Evolutionary conservation across 2,329 filamentous ascomycete species (phyloP).

Genomic region (Aspergillus carbonarius): DNA sequence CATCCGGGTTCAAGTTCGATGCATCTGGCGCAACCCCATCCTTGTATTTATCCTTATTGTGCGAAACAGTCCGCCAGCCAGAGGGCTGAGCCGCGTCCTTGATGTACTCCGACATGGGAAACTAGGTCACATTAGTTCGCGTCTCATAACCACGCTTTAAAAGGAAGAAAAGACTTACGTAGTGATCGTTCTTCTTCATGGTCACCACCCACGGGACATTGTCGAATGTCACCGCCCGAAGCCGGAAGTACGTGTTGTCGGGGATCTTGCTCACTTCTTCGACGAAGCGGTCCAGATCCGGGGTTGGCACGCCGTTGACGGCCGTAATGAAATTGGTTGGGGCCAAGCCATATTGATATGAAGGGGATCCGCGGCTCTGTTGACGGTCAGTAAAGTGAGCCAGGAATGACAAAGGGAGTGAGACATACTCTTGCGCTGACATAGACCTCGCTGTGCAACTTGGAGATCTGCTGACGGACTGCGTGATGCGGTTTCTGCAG

Average conservation of each 20-base stretch:
- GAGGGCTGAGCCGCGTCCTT: constrained; percentile 55
- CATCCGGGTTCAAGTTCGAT: constrained; percentile 46
- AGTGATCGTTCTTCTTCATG: constrained; percentile 99
- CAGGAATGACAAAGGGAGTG: background rate
- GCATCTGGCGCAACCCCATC: constrained; percentile 38
- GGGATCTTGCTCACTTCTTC: constrained; percentile 80
- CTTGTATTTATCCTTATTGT: constrained; percentile 48
- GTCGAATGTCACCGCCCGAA: constrained; percentile 97
- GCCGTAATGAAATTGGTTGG: constrained; percentile 98
- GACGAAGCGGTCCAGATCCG: constrained; percentile 78
- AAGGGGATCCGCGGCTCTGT: constrained; percentile 71
- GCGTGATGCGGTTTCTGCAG: constrained; percentile 93
- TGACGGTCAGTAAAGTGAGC: constrained; percentile 8
- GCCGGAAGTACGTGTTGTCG: constrained; percentile 96
- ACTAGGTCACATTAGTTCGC: constrained; percentile 38
- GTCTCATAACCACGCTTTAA: background rate
- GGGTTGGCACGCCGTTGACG: constrained; percentile 85
- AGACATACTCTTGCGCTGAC: constrained; percentile 70
- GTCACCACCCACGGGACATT: constrained; percentile 99
- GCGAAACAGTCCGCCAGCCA: constrained; percentile 59
- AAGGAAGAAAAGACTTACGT: constrained; percentile 50
- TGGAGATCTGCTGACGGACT: constrained; percentile 94
- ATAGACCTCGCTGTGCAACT: constrained; percentile 94
- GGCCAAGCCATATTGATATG: constrained; percentile 86
- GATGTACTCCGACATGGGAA: constrained; percentile 65